Base-by-base conservation (phyloP, 176 grass and related monocot species). In the Poa pratensis region DNA sequence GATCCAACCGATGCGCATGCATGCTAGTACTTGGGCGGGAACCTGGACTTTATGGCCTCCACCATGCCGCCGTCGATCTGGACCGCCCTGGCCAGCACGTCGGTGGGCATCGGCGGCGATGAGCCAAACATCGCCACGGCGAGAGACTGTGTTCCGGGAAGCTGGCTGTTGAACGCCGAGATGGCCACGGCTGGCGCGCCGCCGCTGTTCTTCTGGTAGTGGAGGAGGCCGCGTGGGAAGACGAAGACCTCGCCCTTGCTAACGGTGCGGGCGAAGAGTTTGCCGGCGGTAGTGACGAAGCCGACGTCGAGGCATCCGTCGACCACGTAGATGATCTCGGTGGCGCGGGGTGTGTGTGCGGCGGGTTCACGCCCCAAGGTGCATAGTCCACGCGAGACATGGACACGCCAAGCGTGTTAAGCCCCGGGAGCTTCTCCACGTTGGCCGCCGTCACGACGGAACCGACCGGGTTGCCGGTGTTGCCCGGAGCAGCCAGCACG, bases 161-260 rank as follows among this genome's bases (percentile, higher is more conserved):
- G 59, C 84, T 96, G 94, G 84, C 94, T 96, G 37, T 89, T 81
- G 82, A 96, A 93, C 0, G 91, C 91, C 0, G 91, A 52, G n/a
- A 96, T 65, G 4, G 83, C 89, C 0, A 43, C 24, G 37, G 94
- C 94, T 8, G 94, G 84, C 7, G 28, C 0, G 9, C 39, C 2
- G 10, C 78, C 89, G 19, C 69, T 73, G 43, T 73, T 73, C 13
- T 23, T 46, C 70, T 73, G 70, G 43, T 17, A 73, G 22, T 73
- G 70, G 14, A 73, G 2, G 42, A 73, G 70, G 6, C 70, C 43
- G 1, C 70, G 22, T 3, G 70, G 70, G 43, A 73, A 73, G 0
- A 73, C 70, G 22, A 49, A 73, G 0, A 73, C 0, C 43, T 73
- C 43, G 3, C 70, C 70, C 70, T 73, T 73, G 70, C 70, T 49